Conservation (phyloP, 805 yeast genomes). For the Maudiozyma pseudohumilis region DNA sequence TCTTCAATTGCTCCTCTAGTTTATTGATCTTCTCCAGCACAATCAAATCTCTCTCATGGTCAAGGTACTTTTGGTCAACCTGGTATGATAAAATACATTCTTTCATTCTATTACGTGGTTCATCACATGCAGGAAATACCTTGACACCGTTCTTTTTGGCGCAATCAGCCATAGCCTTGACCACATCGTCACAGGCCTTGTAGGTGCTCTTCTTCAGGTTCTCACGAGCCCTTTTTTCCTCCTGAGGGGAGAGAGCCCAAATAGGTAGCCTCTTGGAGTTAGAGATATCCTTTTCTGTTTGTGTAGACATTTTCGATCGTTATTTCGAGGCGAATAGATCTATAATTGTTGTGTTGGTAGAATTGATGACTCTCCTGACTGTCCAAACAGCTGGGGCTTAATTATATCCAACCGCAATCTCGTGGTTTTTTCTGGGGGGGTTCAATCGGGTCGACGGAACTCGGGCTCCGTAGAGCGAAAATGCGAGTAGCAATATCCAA, state of each 20-base stretch:
- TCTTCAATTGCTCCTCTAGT: slow-evolving; percentile 21
- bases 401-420: no score
- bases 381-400: no score
- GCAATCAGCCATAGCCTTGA: slow-evolving; percentile 58
- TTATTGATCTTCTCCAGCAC: slow-evolving; percentile 46
- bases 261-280: slow-evolving; percentile 42
- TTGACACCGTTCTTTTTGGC: slow-evolving; percentile 52
- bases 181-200: slow-evolving; percentile 55
- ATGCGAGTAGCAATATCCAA: no score
- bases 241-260: slow-evolving; percentile 70
- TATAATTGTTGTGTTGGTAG: no score
- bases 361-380: no score
- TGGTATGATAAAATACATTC: slow-evolving; percentile 56
- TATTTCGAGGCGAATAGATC: no score
- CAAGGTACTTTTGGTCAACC: slow-evolving; percentile 48
- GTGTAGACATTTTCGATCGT: neutral
- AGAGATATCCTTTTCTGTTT: neutral
- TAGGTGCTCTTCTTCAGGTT: slow-evolving; percentile 63
- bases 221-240: slow-evolving; percentile 62
- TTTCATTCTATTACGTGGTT: slow-evolving; percentile 47
- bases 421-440: no score
- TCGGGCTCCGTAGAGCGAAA: no score
- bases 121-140: slow-evolving; percentile 57
- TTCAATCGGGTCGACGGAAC: no score
- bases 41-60: slow-evolving; percentile 55